These are phyloP conservation scores for Ceratocystis diversiconidia DNA, from an alignment of 2,329 filamentous ascomycete species.

Conservation along the genomic window DNA sequence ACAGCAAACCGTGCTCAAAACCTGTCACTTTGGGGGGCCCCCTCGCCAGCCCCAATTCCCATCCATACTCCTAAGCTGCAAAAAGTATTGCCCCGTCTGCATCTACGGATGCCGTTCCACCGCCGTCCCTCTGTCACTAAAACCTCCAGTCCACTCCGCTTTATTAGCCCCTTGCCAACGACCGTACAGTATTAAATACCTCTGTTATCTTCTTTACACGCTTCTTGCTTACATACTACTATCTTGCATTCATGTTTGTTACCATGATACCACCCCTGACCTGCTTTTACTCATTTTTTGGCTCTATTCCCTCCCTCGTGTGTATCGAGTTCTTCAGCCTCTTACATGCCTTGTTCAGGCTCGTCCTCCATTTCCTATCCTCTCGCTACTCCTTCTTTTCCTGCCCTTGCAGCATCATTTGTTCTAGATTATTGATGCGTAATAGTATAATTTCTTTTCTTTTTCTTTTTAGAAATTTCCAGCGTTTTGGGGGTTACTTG, in stretches of 20 bases:
- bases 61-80: constrained; percentile 18
- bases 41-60: not conserved
- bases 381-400: not conserved
- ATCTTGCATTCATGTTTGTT: constrained; percentile 4
- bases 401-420: not conserved
- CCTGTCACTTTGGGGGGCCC: not conserved
- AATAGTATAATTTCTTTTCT: constrained; percentile 8
- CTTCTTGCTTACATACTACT: not conserved
- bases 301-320: not conserved
- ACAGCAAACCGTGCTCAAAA: not conserved
- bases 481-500: not conserved
- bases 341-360: not conserved
- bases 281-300: not conserved
- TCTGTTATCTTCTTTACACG: not conserved
- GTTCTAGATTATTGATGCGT: not conserved
- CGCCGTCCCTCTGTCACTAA: constrained; percentile 30
- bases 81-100: constrained; percentile 23
- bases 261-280: not conserved
- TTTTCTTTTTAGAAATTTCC: not conserved
- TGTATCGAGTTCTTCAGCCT: not conserved
- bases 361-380: not conserved
- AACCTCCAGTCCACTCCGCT: constrained; percentile 27
- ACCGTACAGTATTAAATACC: constrained; percentile 24
- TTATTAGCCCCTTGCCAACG: constrained; percentile 25
- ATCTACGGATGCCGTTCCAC: constrained; percentile 19